Conservation (phyloP, 2,329 filamentous ascomycete genomes). For the Coleophoma crateriformis region DNA sequence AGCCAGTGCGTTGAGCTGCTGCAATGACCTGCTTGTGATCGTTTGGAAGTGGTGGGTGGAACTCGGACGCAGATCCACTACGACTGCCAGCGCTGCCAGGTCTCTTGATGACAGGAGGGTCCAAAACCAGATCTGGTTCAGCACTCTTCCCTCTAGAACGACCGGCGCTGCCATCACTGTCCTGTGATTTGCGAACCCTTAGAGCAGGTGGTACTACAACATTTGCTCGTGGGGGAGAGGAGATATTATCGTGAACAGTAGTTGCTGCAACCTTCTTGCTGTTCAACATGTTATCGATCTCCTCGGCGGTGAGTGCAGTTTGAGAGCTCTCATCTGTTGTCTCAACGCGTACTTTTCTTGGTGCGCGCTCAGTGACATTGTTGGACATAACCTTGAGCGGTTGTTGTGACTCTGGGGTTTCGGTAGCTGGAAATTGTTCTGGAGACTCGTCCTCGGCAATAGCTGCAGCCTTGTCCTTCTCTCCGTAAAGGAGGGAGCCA, state of each 20-base stretch:
- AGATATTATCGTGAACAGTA: constrained; percentile 14
- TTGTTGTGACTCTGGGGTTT: constrained; percentile 48
- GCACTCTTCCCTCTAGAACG: constrained; percentile 31
- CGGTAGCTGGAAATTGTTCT: constrained; percentile 41
- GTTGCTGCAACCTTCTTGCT: constrained; percentile 35
- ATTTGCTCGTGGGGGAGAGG: constrained; percentile 20
- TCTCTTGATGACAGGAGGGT: constrained; percentile 38
- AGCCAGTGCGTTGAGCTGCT: constrained; percentile 56
- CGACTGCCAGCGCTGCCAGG: constrained; percentile 71
- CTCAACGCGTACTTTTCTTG: constrained; percentile 33
- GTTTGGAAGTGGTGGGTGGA: constrained; percentile 67
- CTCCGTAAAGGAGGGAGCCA: constrained; percentile 37
- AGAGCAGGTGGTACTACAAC: constrained; percentile 30
- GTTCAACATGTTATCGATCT: constrained; percentile 71
- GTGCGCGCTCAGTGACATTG: constrained; percentile 41
- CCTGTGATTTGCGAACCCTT: constrained; percentile 40
- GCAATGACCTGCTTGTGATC: constrained; percentile 85
- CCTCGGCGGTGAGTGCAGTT: constrained; percentile 75
- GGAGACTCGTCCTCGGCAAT: constrained; percentile 61
- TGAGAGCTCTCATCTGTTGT: constrained; percentile 72
- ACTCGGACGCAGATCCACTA: constrained; percentile 36
- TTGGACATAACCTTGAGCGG: constrained; percentile 59
- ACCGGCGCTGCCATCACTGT: constrained; percentile 40
- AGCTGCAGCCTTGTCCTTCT: constrained; percentile 32
- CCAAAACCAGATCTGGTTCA: constrained; percentile 30